These are phyloP conservation scores for Mortierella sp. DNA, from an alignment of 371 early-diverging fungal genomes.

Conservation along the genomic window DNA sequence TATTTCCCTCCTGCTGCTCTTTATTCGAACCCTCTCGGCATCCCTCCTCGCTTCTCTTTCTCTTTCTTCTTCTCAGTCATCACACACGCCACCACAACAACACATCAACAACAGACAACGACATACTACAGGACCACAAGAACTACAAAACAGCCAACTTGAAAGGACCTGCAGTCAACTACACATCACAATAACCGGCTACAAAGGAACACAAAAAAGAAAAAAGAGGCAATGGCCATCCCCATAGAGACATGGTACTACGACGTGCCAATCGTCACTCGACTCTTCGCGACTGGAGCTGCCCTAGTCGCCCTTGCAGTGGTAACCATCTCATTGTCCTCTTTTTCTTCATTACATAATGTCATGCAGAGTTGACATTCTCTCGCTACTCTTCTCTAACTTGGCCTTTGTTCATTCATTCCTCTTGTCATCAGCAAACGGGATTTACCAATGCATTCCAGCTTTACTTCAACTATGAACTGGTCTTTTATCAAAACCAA, in stretches of 20 bases:
- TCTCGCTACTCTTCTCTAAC: neutral
- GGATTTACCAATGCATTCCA: constrained; percentile 81
- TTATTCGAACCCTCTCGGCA: neutral
- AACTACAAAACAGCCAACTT: neutral
- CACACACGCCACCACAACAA: neutral
- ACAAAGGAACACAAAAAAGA: neutral
- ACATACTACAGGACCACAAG: neutral
- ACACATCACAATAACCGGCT: neutral
- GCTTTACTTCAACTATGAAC: constrained; percentile 84
- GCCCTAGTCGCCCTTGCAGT: constrained; percentile 83
- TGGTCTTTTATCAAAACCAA: constrained; percentile 77
- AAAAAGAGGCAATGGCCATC: constrained; percentile 38
- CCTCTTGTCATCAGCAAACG: constrained; percentile 66
- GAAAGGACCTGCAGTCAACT: neutral
- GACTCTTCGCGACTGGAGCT: constrained; percentile 87
- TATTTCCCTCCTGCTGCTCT: neutral
- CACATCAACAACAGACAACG: neutral
- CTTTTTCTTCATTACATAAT: neutral
- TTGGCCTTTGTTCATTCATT: neutral
- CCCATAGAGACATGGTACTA: constrained; percentile 95
- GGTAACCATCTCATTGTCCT: constrained; percentile 60
- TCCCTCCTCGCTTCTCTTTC: neutral
- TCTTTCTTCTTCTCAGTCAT: neutral
- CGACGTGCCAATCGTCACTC: constrained; percentile 90
- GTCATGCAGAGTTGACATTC: neutral